Percentiles rank a stretch among this genome's conserved stretches.
These are phyloP conservation scores for Trametes pubescens DNA, from an alignment of 1,284 basidiomycete species.

Conservation along the genomic window DNA sequence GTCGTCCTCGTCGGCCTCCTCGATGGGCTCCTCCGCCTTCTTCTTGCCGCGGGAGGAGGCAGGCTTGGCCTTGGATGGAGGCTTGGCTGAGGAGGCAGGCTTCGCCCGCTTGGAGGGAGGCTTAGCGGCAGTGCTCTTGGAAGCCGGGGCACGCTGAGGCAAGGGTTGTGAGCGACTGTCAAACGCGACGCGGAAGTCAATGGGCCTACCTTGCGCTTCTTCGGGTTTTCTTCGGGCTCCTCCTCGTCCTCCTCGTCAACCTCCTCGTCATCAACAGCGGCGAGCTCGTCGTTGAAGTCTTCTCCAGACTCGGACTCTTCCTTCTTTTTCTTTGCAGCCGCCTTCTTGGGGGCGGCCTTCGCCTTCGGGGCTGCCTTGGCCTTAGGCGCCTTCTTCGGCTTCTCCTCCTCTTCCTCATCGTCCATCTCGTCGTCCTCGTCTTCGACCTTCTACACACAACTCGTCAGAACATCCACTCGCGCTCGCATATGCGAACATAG, in stretches of 20 bases:
- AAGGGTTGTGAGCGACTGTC: neutral
- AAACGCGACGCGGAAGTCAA: neutral
- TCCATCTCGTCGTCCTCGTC: conserved; percentile 36
- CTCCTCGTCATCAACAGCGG: conserved; percentile 44
- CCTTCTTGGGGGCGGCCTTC: conserved; percentile 45
- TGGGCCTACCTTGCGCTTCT: conserved; percentile 47
- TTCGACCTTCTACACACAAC: conserved; percentile 32
- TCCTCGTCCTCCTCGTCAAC: conserved; percentile 43
- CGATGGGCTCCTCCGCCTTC: conserved; percentile 33
- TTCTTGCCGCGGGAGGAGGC: conserved; percentile 36
- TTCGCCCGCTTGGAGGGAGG: conserved; percentile 42
- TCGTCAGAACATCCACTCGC: conserved; percentile 14
- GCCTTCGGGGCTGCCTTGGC: conserved; percentile 43
- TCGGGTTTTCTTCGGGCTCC: conserved; percentile 38
- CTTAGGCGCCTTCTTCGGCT: conserved; percentile 46
- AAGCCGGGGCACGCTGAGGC: conserved; percentile 38
- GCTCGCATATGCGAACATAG: neutral
- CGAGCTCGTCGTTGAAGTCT: conserved; percentile 47
- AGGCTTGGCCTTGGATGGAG: conserved; percentile 37
- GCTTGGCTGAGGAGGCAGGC: conserved; percentile 33
- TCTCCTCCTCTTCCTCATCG: conserved; percentile 51
- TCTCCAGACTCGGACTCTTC: conserved; percentile 44
- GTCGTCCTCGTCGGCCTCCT: conserved; percentile 38
- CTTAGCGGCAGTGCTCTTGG: conserved; percentile 37
- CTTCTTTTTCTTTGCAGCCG: conserved; percentile 47